A percentile compares a stretch with the other conserved stretches of the same genome.
These are phyloP conservation scores for Ophidiomyces ophidiicola DNA, from an alignment of 2,329 filamentous ascomycete genomes.

Conservation along the genomic window DNA sequence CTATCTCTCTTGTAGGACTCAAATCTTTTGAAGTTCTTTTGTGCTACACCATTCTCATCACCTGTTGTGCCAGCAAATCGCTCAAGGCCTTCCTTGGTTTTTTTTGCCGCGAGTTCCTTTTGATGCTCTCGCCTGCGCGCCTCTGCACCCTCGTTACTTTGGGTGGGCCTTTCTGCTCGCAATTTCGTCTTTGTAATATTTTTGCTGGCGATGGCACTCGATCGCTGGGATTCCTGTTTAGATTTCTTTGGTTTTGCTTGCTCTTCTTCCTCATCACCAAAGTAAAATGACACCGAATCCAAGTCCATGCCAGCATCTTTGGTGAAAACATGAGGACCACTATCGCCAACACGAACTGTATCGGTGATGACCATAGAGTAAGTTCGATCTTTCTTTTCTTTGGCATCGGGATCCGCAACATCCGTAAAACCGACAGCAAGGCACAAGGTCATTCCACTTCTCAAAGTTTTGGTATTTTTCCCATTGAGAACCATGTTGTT, in stretches of 20 bases:
- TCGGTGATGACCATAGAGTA: conserved; percentile 89
- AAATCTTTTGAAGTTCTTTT: conserved; percentile 98
- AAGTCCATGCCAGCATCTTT: conserved; percentile 83
- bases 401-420: conserved; percentile 71
- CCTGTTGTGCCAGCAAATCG: conserved; percentile 76
- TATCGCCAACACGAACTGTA: conserved; percentile 72
- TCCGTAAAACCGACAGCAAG: conserved; percentile 84
- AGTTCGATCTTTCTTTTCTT: conserved; percentile 76
- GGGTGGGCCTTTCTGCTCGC: conserved; percentile 77
- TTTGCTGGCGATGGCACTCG: conserved; percentile 79
- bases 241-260: conserved; percentile 72
- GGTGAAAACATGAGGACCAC: conserved; percentile 67
- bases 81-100: conserved; percentile 75
- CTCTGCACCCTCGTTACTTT: conserved; percentile 81
- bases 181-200: conserved; percentile 93
- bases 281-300: conserved; percentile 94
- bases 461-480: conserved; percentile 71
- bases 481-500: conserved; percentile 68
- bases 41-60: conserved; percentile 75
- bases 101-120: conserved; percentile 74
- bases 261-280: conserved; percentile 84
- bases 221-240: conserved; percentile 63
- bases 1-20: conserved; percentile 98
- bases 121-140: conserved; percentile 81
- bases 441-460: conserved; percentile 93